Evolutionary conservation across 2,329 filamentous ascomycete species (phyloP).

Genomic region (Penicillium sp.): DNA sequence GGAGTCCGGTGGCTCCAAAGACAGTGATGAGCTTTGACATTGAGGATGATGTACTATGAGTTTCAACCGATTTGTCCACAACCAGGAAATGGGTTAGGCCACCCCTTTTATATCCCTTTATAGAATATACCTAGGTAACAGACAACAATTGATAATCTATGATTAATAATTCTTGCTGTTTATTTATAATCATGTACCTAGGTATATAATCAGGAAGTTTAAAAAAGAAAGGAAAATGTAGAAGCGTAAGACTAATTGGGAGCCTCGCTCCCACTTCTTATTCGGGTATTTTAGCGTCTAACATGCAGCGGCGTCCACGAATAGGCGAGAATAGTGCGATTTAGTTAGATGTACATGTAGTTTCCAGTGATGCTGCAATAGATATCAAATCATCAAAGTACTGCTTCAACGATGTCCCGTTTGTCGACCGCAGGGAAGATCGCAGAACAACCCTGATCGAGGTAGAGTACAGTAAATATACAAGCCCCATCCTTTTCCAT

Average conservation of each 20-base stretch:
- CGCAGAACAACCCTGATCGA: background rate
- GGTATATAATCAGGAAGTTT: too few relatives aligned
- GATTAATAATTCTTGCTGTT: too few relatives aligned
- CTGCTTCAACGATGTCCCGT: background rate
- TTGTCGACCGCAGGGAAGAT: background rate
- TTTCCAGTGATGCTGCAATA: background rate
- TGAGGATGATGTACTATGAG: too few relatives aligned
- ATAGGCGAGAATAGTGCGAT: background rate
- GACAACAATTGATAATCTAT: too few relatives aligned
- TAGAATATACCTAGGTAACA: too few relatives aligned
- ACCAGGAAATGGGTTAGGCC: too few relatives aligned
- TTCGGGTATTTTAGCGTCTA: background rate
- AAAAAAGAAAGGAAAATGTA: too few relatives aligned
- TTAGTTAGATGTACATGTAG: background rate
- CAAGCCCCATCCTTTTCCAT: background rate
- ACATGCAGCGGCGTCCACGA: too few relatives aligned
- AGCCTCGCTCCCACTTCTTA: background rate
- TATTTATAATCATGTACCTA: too few relatives aligned
- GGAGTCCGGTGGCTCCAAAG: constrained; percentile 58
- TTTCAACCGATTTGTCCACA: too few relatives aligned
- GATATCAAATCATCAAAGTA: background rate
- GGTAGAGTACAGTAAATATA: background rate
- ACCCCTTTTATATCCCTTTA: too few relatives aligned
- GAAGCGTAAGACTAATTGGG: background rate
- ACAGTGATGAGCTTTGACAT: constrained; percentile 52